These are phyloP conservation scores for Aspergillus proliferans DNA, from an alignment of 2,329 filamentous ascomycete genomes.

Conservation along the genomic window DNA sequence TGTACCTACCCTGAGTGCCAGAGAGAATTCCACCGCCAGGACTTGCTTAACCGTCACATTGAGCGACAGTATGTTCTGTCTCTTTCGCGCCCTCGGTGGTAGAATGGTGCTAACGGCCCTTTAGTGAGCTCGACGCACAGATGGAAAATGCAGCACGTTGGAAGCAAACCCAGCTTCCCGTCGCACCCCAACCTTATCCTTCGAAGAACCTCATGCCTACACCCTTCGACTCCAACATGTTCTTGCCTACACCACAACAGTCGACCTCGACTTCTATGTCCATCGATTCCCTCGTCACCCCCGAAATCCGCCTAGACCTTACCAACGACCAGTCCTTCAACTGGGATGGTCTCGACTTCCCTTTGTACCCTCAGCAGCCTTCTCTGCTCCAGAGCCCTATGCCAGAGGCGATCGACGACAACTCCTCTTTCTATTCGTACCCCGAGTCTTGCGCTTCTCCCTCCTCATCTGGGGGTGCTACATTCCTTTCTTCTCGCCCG, in stretches of 20 bases:
- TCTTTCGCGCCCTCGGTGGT: neutral
- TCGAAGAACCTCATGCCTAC: slow-evolving; percentile 15
- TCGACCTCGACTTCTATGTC: slow-evolving; percentile 31
- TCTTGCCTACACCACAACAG: slow-evolving; percentile 21
- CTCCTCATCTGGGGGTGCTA: slow-evolving; percentile 29
- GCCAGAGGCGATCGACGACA: slow-evolving; percentile 33
- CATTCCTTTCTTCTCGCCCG: slow-evolving; percentile 25
- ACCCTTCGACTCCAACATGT: slow-evolving; percentile 16
- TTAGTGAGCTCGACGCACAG: slow-evolving; percentile 32
- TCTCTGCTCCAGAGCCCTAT: slow-evolving; percentile 27
- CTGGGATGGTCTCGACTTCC: slow-evolving; percentile 33
- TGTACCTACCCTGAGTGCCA: slow-evolving; percentile 40
- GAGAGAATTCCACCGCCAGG: slow-evolving; percentile 44
- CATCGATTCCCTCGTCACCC: slow-evolving; percentile 30
- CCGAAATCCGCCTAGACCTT: slow-evolving; percentile 28
- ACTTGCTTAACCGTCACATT: slow-evolving; percentile 44
- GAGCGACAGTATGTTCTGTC: slow-evolving; percentile 42
- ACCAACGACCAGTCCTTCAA: slow-evolving; percentile 24
- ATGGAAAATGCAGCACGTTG: slow-evolving; percentile 22
- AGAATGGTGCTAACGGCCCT: slow-evolving; percentile 5
- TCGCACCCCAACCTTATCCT: slow-evolving; percentile 15
- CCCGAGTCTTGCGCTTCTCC: slow-evolving; percentile 42
- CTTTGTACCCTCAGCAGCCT: slow-evolving; percentile 22
- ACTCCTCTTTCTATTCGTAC: slow-evolving; percentile 36
- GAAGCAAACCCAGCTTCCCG: slow-evolving; percentile 18